These are phyloP conservation scores for Tremellales sp. DNA, from an alignment of 1,284 basidiomycete genomes.

Conservation along the genomic window DNA sequence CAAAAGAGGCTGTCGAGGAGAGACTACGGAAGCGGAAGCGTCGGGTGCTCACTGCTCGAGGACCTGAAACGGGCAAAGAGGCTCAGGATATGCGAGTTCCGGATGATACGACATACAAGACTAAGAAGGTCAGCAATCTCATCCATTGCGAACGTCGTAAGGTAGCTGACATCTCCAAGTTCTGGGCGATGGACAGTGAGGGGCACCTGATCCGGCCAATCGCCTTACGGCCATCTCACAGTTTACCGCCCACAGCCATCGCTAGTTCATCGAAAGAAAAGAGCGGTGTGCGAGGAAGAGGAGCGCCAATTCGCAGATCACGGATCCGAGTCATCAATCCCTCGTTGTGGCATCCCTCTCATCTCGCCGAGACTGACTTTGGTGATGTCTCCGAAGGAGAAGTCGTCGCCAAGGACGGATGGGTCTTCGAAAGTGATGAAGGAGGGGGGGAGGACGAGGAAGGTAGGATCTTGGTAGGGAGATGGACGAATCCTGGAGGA, in stretches of 20 bases:
- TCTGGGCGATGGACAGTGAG: slow-evolving; percentile 30
- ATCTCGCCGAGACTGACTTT: slow-evolving; percentile 11
- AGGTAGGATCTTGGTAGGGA: slow-evolving; percentile 2
- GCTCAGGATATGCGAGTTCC: slow-evolving; percentile 42
- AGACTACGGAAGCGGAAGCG: slow-evolving; percentile 26
- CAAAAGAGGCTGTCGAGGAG: slow-evolving; percentile 9
- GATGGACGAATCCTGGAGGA: slow-evolving; percentile 5
- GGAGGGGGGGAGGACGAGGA: slow-evolving; percentile 7
- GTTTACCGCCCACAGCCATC: too few relatives aligned
- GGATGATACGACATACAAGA: slow-evolving; percentile 12
- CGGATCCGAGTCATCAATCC: slow-evolving; percentile 36
- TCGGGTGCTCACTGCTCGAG: slow-evolving; percentile 18
- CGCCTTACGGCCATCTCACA: slow-evolving; percentile 35
- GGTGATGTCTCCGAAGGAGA: background rate
- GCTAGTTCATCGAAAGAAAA: too few relatives aligned
- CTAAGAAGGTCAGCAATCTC: slow-evolving; percentile 21
- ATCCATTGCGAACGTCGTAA: too few relatives aligned
- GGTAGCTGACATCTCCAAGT: too few relatives aligned
- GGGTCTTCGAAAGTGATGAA: slow-evolving; percentile 6
- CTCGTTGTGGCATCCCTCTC: slow-evolving; percentile 15
- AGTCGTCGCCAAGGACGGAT: slow-evolving; percentile 2
- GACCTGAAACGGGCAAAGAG: slow-evolving; percentile 35
- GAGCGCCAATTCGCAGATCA: slow-evolving; percentile 22
- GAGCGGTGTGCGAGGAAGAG: slow-evolving; percentile 2
- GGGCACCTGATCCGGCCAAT: slow-evolving; percentile 36